Percentiles rank a stretch among this genome's conserved stretches.
These are phyloP conservation scores for Tylopilus intermedius DNA, from an alignment of 768 basidiomycete species.

Conservation along the genomic window DNA sequence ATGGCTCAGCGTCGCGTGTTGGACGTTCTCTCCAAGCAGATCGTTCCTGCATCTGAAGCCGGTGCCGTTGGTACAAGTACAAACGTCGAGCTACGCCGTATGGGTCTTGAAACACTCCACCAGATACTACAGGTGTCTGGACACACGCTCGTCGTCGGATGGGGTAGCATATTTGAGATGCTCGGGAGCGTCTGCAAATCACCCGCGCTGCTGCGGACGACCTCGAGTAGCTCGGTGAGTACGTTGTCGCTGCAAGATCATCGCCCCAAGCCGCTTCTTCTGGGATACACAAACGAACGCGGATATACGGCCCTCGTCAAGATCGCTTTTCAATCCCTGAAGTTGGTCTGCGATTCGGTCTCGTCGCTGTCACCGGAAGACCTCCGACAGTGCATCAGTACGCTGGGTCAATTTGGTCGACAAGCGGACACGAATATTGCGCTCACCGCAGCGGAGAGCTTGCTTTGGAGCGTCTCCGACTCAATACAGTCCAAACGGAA, in stretches of 20 bases:
- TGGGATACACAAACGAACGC: constrained; percentile 60
- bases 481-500: constrained; percentile 85
- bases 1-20: constrained; percentile 79
- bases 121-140: constrained; percentile 88
- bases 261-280: constrained; percentile 43
- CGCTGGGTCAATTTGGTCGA: constrained; percentile 85
- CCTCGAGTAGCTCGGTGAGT: constrained; percentile 39
- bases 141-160: constrained; percentile 87
- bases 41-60: constrained; percentile 42
- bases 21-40: constrained; percentile 78
- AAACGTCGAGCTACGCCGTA: constrained; percentile 73
- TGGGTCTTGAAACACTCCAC: constrained; percentile 87
- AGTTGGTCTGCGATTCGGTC: constrained; percentile 90
- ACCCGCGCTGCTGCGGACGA: constrained; percentile 32
- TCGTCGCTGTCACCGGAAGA: constrained; percentile 75
- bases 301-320: constrained; percentile 75
- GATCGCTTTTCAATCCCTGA: constrained; percentile 91
- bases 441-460: constrained; percentile 85
- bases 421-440: constrained; percentile 96
- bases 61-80: constrained; percentile 42
- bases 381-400: constrained; percentile 82
- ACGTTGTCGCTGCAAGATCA: constrained; percentile 37
- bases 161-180: constrained; percentile 92
- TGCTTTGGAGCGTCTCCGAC: constrained; percentile 95
- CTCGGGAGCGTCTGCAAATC: constrained; percentile 82